A percentile compares a stretch with the other conserved stretches of the same genome.
Conservation (phyloP, 176 grass and related monocot species). For the Carex kokanica region DNA sequence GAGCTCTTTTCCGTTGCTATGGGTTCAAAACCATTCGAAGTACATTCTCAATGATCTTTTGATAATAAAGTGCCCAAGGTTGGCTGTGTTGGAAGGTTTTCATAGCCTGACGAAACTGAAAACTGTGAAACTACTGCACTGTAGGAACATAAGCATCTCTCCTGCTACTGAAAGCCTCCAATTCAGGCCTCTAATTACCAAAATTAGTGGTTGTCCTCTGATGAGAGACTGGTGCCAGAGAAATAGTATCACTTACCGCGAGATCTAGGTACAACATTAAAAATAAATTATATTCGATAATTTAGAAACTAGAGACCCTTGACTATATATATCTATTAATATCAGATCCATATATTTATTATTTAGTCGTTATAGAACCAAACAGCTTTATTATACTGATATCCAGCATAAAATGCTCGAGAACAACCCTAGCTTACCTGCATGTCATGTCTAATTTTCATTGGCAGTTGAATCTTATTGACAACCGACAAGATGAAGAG, state of each 20-base stretch:
- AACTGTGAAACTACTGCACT: background rate
- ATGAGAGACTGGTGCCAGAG: background rate
- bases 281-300: too few relatives aligned
- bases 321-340: too few relatives aligned
- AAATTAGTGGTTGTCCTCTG: background rate
- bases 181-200: background rate
- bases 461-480: too few relatives aligned
- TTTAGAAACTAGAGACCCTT: too few relatives aligned
- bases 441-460: too few relatives aligned
- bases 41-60: background rate
- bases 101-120: background rate
- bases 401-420: too few relatives aligned
- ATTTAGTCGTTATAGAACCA: background rate
- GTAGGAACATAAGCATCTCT: background rate
- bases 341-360: too few relatives aligned
- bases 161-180: background rate
- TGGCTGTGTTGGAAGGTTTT: constrained; percentile 8
- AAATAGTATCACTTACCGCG: background rate
- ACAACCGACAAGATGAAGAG: too few relatives aligned
- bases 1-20: background rate
- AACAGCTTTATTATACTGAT: background rate
- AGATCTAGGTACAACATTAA: background rate
- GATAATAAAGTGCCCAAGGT: background rate
- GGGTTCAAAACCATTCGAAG: background rate
- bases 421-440: too few relatives aligned